phyloP scores from a whole-genome alignment of 2,329 filamentous ascomycete species.

The Beauveria sp. region DNA sequence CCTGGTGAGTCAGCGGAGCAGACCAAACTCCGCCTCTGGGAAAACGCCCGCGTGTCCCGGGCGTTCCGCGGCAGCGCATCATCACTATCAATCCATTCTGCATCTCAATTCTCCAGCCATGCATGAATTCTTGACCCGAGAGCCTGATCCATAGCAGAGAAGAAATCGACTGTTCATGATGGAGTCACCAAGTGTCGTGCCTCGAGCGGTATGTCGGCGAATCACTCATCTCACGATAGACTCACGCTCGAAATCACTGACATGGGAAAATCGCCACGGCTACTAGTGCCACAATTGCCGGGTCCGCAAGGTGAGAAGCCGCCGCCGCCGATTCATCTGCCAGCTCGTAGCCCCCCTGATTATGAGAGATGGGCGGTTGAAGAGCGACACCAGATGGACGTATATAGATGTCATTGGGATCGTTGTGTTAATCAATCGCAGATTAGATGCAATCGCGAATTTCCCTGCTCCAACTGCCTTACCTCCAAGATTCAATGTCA shows the following conservation, averaged over 20 bases:
- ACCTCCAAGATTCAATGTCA: conserved; percentile 16
- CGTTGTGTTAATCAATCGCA: neutral
- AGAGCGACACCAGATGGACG: neutral
- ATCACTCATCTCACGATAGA: neutral
- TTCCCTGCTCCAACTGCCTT: conserved; percentile 17
- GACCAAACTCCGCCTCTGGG: neutral
- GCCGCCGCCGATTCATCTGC: too few species aligned
- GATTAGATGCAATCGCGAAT: conserved; percentile 17
- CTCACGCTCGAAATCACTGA: neutral
- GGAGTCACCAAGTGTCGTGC: conserved; percentile 11
- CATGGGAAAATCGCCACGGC: neutral
- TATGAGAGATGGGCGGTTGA: neutral
- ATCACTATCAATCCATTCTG: neutral
- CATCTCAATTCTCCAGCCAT: neutral
- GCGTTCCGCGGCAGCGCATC: neutral
- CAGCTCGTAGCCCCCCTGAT: neutral
- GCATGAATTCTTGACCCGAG: neutral
- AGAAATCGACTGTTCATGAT: neutral
- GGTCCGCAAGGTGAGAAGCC: conserved; percentile 9
- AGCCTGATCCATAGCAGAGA: neutral
- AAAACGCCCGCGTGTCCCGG: neutral
- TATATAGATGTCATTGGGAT: neutral
- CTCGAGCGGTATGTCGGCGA: conserved; percentile 9
- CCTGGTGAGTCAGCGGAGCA: neutral
- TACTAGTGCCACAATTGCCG: conserved; percentile 11